These are phyloP conservation scores for Penicillium roqueforti DNA, from an alignment of 495 filamentous ascomycete species.

Conservation along the genomic window DNA sequence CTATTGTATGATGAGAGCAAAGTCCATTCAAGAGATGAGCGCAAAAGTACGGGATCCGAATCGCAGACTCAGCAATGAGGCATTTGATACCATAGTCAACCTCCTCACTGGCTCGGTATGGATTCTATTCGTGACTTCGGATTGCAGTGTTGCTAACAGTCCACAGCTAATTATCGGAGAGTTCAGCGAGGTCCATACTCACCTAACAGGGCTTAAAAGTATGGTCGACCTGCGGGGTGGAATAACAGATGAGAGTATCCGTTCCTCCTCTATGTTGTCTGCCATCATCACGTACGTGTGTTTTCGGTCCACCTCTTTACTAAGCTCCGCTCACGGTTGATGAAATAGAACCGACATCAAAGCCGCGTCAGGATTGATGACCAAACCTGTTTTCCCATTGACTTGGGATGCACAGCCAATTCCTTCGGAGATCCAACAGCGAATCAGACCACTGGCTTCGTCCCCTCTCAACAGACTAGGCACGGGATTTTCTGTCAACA, in stretches of 20 bases:
- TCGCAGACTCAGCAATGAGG: constrained; percentile 27
- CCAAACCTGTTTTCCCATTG: constrained; percentile 36
- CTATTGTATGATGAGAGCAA: constrained; percentile 36
- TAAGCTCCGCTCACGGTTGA: neutral
- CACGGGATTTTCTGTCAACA: constrained; percentile 25
- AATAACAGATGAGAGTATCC: constrained; percentile 27
- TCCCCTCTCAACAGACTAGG: constrained; percentile 25
- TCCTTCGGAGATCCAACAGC: constrained; percentile 23
- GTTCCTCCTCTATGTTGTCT: constrained; percentile 23
- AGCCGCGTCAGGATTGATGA: constrained; percentile 32
- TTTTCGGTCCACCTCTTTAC: neutral
- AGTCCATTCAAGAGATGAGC: constrained; percentile 34
- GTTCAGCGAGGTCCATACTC: constrained; percentile 33
- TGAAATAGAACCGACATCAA: constrained; percentile 30
- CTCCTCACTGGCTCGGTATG: constrained; percentile 33
- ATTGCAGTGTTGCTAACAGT: constrained; percentile 6
- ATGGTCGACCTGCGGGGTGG: constrained; percentile 39
- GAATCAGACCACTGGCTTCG: constrained; percentile 23
- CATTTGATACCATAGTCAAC: constrained; percentile 36
- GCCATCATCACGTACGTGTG: constrained; percentile 30
- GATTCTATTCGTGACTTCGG: neutral
- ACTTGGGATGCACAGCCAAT: constrained; percentile 29
- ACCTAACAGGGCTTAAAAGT: constrained; percentile 29
- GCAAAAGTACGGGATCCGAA: constrained; percentile 27
- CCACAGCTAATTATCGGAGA: constrained; percentile 30